Evolutionary conservation across 805 yeast genomes (phyloP).

Genomic region (Yarrowia deformans): DNA sequence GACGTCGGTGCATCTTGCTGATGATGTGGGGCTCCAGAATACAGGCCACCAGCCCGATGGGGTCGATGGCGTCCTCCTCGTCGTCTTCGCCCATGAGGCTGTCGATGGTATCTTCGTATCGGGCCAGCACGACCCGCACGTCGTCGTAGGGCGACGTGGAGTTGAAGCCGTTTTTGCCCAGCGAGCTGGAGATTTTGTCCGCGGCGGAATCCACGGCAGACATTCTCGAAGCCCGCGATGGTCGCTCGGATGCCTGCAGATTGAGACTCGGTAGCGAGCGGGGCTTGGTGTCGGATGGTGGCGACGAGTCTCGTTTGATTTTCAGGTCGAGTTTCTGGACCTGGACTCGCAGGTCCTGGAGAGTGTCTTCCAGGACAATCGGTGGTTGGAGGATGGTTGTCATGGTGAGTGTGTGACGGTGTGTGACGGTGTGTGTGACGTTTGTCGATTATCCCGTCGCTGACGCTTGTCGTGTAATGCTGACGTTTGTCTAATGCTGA

Average conservation of each 20-base stretch:
- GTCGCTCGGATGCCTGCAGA: slow-evolving; percentile 17
- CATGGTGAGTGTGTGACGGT: slow-evolving; percentile 5
- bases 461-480: too few species aligned
- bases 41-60: slow-evolving; percentile 30
- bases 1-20: slow-evolving; percentile 15
- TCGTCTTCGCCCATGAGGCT: background rate
- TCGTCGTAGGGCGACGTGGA: slow-evolving; percentile 26
- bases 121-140: slow-evolving; percentile 26
- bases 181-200: background rate
- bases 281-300: slow-evolving; percentile 1
- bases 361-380: slow-evolving; percentile 25
- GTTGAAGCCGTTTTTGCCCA: slow-evolving; percentile 35
- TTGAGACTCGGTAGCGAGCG: background rate
- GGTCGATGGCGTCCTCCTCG: slow-evolving; percentile 19
- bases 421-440: background rate
- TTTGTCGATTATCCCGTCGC: too few species aligned
- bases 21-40: slow-evolving; percentile 34
- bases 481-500: too few species aligned
- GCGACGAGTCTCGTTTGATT: slow-evolving; percentile 32
- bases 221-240: slow-evolving; percentile 1
- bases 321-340: slow-evolving; percentile 36
- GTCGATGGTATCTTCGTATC: slow-evolving; percentile 33
- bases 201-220: slow-evolving; percentile 24
- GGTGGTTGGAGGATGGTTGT: slow-evolving; percentile 25
- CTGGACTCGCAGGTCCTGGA: slow-evolving; percentile 33